These are phyloP conservation scores for Salix suchowensis DNA, from an alignment of 345 rosid species.

Conservation along the genomic window DNA sequence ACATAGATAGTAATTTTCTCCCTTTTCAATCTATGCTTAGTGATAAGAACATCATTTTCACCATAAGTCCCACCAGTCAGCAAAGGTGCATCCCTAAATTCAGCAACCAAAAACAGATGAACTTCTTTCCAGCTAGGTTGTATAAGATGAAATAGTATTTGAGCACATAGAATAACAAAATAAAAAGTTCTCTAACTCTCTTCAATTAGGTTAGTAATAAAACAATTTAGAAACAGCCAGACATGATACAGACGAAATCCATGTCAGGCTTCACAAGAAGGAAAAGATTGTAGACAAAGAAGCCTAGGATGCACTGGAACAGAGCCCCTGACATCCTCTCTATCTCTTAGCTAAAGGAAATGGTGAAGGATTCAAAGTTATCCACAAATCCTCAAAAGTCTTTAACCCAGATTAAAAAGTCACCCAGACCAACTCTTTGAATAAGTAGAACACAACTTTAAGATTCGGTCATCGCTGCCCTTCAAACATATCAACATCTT, in stretches of 20 bases:
- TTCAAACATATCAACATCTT: background rate
- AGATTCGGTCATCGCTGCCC: background rate
- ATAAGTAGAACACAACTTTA: background rate
- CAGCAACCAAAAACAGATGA: conserved; percentile 8
- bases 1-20: conserved; percentile 76
- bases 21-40: conserved; percentile 49
- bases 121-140: background rate
- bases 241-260: background rate
- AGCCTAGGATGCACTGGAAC: background rate
- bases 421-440: background rate
- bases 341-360: background rate
- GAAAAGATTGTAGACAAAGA: background rate
- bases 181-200: background rate
- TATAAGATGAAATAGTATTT: background rate
- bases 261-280: background rate
- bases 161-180: background rate
- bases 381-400: background rate
- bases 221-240: background rate
- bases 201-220: background rate
- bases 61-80: conserved; percentile 50
- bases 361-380: background rate
- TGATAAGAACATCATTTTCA: conserved; percentile 36
- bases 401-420: background rate
- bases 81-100: conserved; percentile 68
- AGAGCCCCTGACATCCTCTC: too few species aligned